phyloP scores from a whole-genome alignment of 371 early-diverging fungal genomes.

The Pancytospora epiphaga region DNA sequence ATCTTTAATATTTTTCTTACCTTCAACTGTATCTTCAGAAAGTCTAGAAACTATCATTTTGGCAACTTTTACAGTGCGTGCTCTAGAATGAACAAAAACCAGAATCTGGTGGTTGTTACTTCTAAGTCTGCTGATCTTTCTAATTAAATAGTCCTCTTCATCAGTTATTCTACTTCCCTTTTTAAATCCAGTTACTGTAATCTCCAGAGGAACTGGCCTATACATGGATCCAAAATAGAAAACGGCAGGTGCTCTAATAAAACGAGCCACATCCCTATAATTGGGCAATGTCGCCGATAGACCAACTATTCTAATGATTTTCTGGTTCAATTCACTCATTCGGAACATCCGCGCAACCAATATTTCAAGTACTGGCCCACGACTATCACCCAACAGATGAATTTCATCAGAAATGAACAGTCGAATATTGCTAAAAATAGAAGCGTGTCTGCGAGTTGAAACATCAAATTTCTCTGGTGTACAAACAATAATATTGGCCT shows the following conservation, averaged over 20 bases:
- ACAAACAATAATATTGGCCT: slow-evolving; percentile 87
- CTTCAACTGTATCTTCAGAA: slow-evolving; percentile 66
- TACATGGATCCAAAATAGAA: slow-evolving; percentile 82
- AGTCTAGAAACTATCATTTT: slow-evolving; percentile 70
- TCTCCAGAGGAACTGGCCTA: slow-evolving; percentile 66
- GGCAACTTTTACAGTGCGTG: slow-evolving; percentile 84
- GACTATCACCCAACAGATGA: slow-evolving; percentile 90
- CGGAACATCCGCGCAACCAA: slow-evolving; percentile 83
- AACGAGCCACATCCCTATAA: slow-evolving; percentile 83
- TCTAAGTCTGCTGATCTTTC: slow-evolving; percentile 51
- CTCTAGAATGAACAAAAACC: slow-evolving; percentile 90
- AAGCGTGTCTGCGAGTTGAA: slow-evolving; percentile 75
- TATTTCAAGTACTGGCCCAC: slow-evolving; percentile 92
- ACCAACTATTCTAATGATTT: slow-evolving; percentile 81
- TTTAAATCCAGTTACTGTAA: slow-evolving; percentile 64
- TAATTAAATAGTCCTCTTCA: slow-evolving; percentile 42
- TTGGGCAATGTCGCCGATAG: slow-evolving; percentile 96
- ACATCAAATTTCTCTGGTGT: slow-evolving; percentile 99
- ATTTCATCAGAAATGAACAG: slow-evolving; percentile 96
- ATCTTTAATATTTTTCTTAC: neutral
- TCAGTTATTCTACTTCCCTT: slow-evolving; percentile 53
- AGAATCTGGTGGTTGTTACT: slow-evolving; percentile 75
- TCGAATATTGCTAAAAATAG: slow-evolving; percentile 65
- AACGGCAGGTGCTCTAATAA: slow-evolving; percentile 76
- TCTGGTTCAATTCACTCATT: slow-evolving; percentile 74